Evolutionary conservation across 768 basidiomycete species (phyloP).

Genomic region (Mrakia gelida): DNA sequence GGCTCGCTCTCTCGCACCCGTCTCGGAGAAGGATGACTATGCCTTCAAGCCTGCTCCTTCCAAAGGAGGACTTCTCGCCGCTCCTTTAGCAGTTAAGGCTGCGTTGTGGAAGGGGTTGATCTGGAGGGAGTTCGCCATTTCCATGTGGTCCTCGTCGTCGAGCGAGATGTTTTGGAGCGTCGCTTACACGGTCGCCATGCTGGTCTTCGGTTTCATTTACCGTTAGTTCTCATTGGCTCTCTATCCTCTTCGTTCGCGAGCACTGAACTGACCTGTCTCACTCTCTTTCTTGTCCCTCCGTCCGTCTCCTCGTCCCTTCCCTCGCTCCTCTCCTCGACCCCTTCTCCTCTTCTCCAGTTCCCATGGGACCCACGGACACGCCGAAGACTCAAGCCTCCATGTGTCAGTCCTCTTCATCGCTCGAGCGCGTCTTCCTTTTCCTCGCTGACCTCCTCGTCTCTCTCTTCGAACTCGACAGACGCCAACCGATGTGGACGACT

Average conservation of each 20-base stretch:
- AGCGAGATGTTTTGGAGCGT: background rate
- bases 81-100: background rate
- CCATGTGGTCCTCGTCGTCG: background rate
- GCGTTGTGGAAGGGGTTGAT: background rate
- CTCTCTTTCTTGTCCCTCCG: background rate
- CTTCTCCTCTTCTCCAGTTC: too few relatives aligned
- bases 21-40: slow-evolving; percentile 19
- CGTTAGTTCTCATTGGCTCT: background rate
- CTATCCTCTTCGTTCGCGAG: too few relatives aligned
- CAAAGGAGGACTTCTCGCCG: background rate
- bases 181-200: background rate
- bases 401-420: background rate
- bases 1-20: background rate
- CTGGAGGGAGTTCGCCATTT: slow-evolving; percentile 14
- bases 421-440: background rate
- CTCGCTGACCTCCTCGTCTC: background rate
- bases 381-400: background rate
- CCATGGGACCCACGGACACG: too few relatives aligned
- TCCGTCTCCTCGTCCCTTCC: background rate
- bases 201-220: slow-evolving; percentile 15
- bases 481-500: slow-evolving; percentile 25
- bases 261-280: background rate
- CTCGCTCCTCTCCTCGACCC: too few relatives aligned
- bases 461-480: background rate
- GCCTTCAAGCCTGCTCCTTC: background rate